A percentile compares a stretch with the other conserved stretches of the same genome.
These are phyloP conservation scores for Penicillium rolfsii DNA, from an alignment of 2,329 filamentous ascomycete species.

Conservation along the genomic window DNA sequence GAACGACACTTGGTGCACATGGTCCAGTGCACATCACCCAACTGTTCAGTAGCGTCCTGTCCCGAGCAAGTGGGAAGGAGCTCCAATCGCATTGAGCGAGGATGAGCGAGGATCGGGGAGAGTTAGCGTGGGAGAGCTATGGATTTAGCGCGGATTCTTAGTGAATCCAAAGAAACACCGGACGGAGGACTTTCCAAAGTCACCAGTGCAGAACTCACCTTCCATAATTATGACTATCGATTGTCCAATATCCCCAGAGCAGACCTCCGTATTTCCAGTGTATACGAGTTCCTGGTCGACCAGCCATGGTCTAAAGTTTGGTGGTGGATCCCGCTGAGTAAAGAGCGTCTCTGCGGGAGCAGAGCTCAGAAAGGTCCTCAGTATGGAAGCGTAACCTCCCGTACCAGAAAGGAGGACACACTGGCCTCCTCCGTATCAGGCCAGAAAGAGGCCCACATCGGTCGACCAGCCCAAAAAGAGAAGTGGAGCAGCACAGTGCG, in stretches of 20 bases:
- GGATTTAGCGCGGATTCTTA: not conserved
- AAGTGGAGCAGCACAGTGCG: conserved; percentile 19
- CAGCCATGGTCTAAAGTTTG: not conserved
- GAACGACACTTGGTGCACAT: not conserved
- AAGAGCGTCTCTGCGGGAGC: not conserved
- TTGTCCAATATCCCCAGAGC: no score
- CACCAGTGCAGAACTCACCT: no score
- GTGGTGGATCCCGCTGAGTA: not conserved
- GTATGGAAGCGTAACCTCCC: not conserved
- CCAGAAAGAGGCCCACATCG: conserved; percentile 15
- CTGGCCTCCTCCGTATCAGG: conserved; percentile 13
- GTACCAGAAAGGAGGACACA: conserved; percentile 13
- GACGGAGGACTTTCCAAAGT: not conserved
- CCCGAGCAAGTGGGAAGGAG: not conserved
- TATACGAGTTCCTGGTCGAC: not conserved
- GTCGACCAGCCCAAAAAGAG: conserved; percentile 18
- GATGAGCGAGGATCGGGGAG: not conserved
- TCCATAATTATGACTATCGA: no score
- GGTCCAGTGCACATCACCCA: not conserved
- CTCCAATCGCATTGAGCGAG: conserved; percentile 1
- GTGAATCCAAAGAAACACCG: not conserved
- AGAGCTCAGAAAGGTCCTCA: not conserved
- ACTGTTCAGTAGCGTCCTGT: conserved; percentile 1
- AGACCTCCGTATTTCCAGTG: not conserved
- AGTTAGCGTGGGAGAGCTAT: conserved; percentile 8